Evolutionary conservation across 495 filamentous ascomycete species (phyloP), one percentile per base, ranked within the genome.

Genomic region (Podospora bellae-mahoneyi): DNA sequence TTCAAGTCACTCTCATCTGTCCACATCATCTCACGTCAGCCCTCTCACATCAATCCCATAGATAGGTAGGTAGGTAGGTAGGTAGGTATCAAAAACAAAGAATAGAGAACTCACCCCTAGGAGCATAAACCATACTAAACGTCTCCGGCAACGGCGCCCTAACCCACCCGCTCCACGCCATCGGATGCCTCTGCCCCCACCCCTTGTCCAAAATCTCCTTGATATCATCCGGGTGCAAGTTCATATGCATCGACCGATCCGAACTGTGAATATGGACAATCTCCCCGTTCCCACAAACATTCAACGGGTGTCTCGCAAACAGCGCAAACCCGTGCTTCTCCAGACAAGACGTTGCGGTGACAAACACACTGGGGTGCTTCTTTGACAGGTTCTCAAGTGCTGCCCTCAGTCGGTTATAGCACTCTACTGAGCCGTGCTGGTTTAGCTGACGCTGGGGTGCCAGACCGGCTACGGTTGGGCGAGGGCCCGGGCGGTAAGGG

Each of bases 121-220:
- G 92, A 27, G 93, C 91, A 80, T 97, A 97, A 16, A 97, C 84
- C 84, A 97, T 87, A 54, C 91, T 76, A 76, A 91, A 96, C 34
- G 89, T 89, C 13, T 77, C 76, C 1, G 91, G 90, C 64, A 86
- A 84, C 70, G 85, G 91, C 66, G 81, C 81, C 73, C 70, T 82
- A 59, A 81, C 80, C 71, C 76, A 77, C 19, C 74, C 66, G 55
- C 78, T 86, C 68, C 88, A 87, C 3, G 91, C 88, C 68, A 96
- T 83, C 1, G 91, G 91, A 78, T 96, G 92, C n/a, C 92, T 82
- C 77, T 97, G 86, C n/a, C 91, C 93, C 92, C 92, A 96, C 20
- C 92, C 91, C 57, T 86, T 87, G 67, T 93, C 88, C 44, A 97
- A 79, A 20, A 97, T 83, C 70, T 88, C 84, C 74, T 83, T 87